These are phyloP conservation scores for Stachybotrys chartarum DNA, from an alignment of 2,329 filamentous ascomycete genomes.

Conservation along the genomic window DNA sequence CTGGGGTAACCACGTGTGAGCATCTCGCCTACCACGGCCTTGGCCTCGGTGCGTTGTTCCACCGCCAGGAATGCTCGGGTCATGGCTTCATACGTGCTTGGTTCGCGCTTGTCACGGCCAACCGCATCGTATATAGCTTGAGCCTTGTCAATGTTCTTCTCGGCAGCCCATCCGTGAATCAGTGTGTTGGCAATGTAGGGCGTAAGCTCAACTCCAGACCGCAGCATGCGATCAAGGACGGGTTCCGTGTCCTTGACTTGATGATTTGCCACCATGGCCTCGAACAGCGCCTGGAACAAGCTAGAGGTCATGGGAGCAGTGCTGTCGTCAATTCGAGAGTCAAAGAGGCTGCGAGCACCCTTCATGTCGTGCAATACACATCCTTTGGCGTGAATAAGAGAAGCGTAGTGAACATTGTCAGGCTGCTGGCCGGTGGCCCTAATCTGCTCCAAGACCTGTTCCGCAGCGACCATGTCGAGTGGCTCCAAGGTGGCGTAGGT, in stretches of 20 bases:
- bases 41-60: conserved; percentile 70
- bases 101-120: conserved; percentile 72
- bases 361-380: conserved; percentile 89
- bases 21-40: conserved; percentile 81
- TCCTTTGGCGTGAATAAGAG: conserved; percentile 90
- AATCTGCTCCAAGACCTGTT: conserved; percentile 75
- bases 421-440: conserved; percentile 65
- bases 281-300: conserved; percentile 93
- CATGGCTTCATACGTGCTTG: conserved; percentile 98
- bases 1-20: conserved; percentile 81
- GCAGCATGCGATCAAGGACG: conserved; percentile 68
- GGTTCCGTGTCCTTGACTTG: conserved; percentile 68
- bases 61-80: conserved; percentile 83
- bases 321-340: conserved; percentile 64
- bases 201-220: conserved; percentile 72
- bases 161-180: conserved; percentile 91
- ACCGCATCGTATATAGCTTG: conserved; percentile 75
- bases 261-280: conserved; percentile 94
- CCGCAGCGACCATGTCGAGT: conserved; percentile 78
- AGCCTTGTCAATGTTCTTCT: conserved; percentile 73
- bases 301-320: conserved; percentile 70
- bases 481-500: conserved; percentile 92
- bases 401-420: conserved; percentile 92
- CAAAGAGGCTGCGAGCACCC: conserved; percentile 75
- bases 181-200: conserved; percentile 98